Percentiles rank a stretch among this genome's conserved stretches.
phyloP scores from a whole-genome alignment of 306 rosid genomes.

The Glycine tomentella region DNA sequence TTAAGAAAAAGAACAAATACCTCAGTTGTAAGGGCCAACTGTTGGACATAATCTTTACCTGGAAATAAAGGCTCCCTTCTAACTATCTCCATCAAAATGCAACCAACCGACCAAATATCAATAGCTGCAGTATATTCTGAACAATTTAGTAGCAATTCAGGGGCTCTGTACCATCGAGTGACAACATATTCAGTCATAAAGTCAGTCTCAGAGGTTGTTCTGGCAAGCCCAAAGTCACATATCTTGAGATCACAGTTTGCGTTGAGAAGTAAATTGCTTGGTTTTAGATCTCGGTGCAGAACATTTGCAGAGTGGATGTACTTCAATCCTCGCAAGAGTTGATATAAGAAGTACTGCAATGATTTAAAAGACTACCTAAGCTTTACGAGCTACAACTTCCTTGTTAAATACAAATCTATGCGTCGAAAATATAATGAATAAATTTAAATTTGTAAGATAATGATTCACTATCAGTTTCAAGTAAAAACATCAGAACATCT shows the following conservation, averaged over 20 bases:
- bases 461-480: slow-evolving; percentile 27
- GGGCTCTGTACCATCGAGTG: slow-evolving; percentile 68
- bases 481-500: neutral
- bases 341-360: slow-evolving; percentile 56
- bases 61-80: slow-evolving; percentile 62
- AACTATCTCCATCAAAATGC: slow-evolving; percentile 63
- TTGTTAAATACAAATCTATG: too few species aligned
- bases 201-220: slow-evolving; percentile 65
- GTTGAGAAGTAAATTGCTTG: slow-evolving; percentile 66
- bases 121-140: slow-evolving; percentile 66
- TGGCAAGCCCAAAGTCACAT: slow-evolving; percentile 66
- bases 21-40: slow-evolving; percentile 58
- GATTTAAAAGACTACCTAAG: too few species aligned
- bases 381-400: too few species aligned
- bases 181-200: slow-evolving; percentile 66
- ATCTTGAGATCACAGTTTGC: slow-evolving; percentile 64
- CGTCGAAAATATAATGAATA: too few species aligned
- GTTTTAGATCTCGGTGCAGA: slow-evolving; percentile 62
- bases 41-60: slow-evolving; percentile 65
- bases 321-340: slow-evolving; percentile 58
- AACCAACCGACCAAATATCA: slow-evolving; percentile 68
- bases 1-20: slow-evolving; percentile 34
- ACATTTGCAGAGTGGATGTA: slow-evolving; percentile 62
- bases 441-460: neutral
- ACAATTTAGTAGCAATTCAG: slow-evolving; percentile 60